These are phyloP conservation scores for Lentinula detonsa DNA, from an alignment of 768 basidiomycete genomes.

Conservation along the genomic window DNA sequence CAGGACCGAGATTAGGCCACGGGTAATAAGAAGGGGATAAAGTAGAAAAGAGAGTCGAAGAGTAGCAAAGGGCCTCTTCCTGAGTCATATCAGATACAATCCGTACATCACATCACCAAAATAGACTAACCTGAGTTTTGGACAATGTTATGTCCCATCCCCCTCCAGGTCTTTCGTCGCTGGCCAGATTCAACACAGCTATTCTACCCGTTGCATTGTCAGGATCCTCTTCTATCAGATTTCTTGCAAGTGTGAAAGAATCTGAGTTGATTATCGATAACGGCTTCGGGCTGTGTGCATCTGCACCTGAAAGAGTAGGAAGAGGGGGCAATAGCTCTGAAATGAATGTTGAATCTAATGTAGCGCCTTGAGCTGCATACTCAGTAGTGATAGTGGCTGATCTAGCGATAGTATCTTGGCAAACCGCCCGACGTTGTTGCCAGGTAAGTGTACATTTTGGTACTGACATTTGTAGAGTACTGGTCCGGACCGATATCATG, in stretches of 20 bases:
- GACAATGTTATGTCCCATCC: constrained; percentile 23
- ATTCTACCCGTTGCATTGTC: constrained; percentile 19
- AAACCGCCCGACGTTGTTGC: neutral
- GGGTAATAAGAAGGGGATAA: constrained; percentile 36
- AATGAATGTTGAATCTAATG: constrained; percentile 22
- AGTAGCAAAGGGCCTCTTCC: constrained; percentile 46
- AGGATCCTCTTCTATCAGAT: constrained; percentile 20
- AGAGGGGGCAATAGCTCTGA: constrained; percentile 21
- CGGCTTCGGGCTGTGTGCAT: constrained; percentile 8
- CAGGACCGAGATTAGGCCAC: constrained; percentile 39
- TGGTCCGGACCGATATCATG: neutral
- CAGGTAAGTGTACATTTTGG: neutral
- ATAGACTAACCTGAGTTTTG: constrained; percentile 23
- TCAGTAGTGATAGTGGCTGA: constrained; percentile 19
- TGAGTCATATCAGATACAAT: constrained; percentile 7
- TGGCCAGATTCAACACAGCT: constrained; percentile 34
- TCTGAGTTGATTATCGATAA: constrained; percentile 29
- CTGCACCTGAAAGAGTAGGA: constrained; percentile 9
- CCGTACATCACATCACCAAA: neutral
- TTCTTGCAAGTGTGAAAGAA: constrained; percentile 28
- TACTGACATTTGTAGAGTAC: neutral
- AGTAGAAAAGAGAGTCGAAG: constrained; percentile 37
- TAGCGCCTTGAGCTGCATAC: constrained; percentile 24
- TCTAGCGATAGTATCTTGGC: constrained; percentile 17
- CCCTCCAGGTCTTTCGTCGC: constrained; percentile 24